Percentiles rank a stretch among this genome's conserved stretches.
Conservation (phyloP, 106 monocot genomes). For the Dendrobium officinale region DNA sequence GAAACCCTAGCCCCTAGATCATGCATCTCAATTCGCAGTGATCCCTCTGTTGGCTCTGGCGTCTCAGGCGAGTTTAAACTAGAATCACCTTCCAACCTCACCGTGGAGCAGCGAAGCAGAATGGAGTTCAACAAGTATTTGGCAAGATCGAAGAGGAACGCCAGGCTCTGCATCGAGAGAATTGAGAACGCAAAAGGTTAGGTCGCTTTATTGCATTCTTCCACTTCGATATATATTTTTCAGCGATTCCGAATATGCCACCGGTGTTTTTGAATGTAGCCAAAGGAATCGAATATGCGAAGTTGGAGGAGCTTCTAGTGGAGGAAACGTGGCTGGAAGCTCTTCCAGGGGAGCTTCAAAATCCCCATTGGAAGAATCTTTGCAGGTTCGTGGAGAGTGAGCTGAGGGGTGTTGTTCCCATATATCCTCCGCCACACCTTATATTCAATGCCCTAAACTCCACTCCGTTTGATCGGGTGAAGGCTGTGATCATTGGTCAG, state of each 20-base stretch:
- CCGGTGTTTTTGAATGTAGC: constrained; percentile 11
- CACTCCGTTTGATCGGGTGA: constrained; percentile 68
- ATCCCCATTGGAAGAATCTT: constrained; percentile 70
- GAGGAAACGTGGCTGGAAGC: constrained; percentile 72
- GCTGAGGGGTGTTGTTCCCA: constrained; percentile 43
- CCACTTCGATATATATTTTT: not conserved
- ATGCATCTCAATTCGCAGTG: constrained; percentile 21
- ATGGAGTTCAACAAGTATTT: constrained; percentile 60
- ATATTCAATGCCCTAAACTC: constrained; percentile 87
- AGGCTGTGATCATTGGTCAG: constrained; percentile 94
- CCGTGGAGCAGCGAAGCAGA: constrained; percentile 44
- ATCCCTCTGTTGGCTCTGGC: not conserved
- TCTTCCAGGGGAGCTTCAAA: constrained; percentile 63
- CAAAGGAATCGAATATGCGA: constrained; percentile 32
- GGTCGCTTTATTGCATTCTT: not conserved
- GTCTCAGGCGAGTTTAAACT: not conserved
- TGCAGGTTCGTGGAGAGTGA: constrained; percentile 76
- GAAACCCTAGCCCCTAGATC: constrained; percentile 27
- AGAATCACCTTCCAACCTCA: constrained; percentile 8
- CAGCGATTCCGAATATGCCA: not conserved
- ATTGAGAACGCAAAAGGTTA: constrained; percentile 59
- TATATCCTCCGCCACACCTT: constrained; percentile 75
- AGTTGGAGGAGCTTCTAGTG: constrained; percentile 88
- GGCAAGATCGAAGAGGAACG: constrained; percentile 55
- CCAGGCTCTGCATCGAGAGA: constrained; percentile 43